Evolutionary conservation across 2,329 filamentous ascomycete species (phyloP).

Genomic region (Aspergillus niger): DNA sequence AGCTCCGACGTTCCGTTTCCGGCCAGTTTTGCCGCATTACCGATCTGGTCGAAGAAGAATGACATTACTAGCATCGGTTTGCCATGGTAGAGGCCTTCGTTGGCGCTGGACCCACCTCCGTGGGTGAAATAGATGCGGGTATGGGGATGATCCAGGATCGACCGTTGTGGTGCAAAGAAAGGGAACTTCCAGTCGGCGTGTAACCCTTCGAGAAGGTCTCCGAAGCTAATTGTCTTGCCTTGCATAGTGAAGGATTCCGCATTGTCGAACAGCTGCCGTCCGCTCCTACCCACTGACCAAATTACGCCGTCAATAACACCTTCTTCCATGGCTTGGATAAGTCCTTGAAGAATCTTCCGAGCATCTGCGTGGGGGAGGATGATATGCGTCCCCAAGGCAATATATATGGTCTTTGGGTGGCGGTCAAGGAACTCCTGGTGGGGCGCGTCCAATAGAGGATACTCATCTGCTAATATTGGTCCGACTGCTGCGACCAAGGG

Average conservation of each 20-base stretch:
- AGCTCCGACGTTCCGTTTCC: conserved; percentile 38
- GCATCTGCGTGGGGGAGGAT: conserved; percentile 34
- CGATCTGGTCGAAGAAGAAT: conserved; percentile 48
- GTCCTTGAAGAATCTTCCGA: conserved; percentile 31
- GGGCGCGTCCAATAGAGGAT: conserved; percentile 31
- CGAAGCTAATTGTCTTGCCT: conserved; percentile 15
- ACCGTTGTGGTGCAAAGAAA: conserved; percentile 42
- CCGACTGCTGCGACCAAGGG: conserved; percentile 44
- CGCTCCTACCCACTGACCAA: conserved; percentile 16
- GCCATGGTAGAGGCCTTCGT: conserved; percentile 20
- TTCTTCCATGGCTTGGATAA: background rate
- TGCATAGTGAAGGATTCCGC: background rate
- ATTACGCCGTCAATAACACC: background rate
- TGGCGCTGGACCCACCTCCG: conserved; percentile 20
- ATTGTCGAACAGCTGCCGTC: conserved; percentile 21
- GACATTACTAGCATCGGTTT: conserved; percentile 40
- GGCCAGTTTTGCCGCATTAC: conserved; percentile 40
- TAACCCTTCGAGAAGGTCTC: conserved; percentile 31
- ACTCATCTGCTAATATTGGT: conserved; percentile 43
- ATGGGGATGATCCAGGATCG: conserved; percentile 14
- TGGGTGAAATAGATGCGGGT: conserved; percentile 32
- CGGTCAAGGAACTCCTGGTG: conserved; percentile 32
- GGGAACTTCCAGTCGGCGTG: conserved; percentile 36
- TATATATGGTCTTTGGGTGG: conserved; percentile 40
- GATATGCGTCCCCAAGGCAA: conserved; percentile 49